Percentiles rank a stretch among this genome's conserved stretches.
These are phyloP conservation scores for Boletus huronensis DNA, from an alignment of 768 basidiomycete species.

Conservation along the genomic window DNA sequence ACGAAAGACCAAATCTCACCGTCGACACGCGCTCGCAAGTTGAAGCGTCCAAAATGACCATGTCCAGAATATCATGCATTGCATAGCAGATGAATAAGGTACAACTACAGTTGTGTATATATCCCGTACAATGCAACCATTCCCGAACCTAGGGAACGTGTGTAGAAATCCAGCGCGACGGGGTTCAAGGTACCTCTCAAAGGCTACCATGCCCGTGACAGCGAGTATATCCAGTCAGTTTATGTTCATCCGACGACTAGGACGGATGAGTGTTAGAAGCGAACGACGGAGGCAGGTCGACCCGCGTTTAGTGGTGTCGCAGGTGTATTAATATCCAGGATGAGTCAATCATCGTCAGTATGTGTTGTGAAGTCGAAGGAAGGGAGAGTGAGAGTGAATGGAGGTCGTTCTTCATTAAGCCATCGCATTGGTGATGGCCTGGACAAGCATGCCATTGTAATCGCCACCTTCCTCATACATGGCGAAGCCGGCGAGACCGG, in stretches of 20 bases:
- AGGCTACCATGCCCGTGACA: conserved; percentile 1
- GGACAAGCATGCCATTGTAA: conserved; percentile 34
- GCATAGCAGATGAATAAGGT: background rate
- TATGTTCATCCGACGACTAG: conserved; percentile 13
- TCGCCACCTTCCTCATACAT: conserved; percentile 48
- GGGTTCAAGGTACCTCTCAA: conserved; percentile 10
- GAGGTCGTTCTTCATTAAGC: conserved; percentile 9
- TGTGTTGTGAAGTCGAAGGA: conserved; percentile 8
- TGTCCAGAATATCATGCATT: background rate
- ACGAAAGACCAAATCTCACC: too few relatives aligned
- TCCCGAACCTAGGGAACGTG: background rate
- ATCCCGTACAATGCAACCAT: background rate
- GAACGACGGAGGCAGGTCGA: conserved; percentile 1
- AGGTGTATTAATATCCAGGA: conserved; percentile 5
- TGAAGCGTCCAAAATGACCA: background rate
- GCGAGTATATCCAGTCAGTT: background rate
- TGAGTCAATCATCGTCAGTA: conserved; percentile 22
- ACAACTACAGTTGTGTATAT: background rate
- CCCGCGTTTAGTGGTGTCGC: background rate
- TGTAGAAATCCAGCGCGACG: background rate
- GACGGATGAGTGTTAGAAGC: conserved; percentile 8
- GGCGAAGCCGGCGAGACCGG: conserved; percentile 40
- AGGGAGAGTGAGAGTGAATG: conserved; percentile 1
- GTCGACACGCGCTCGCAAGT: background rate
- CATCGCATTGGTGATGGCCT: conserved; percentile 32